Evolutionary conservation across 2,329 filamentous ascomycete species (phyloP), one percentile per base, ranked within the genome.

Genomic region (Epichloe uncinata): DNA sequence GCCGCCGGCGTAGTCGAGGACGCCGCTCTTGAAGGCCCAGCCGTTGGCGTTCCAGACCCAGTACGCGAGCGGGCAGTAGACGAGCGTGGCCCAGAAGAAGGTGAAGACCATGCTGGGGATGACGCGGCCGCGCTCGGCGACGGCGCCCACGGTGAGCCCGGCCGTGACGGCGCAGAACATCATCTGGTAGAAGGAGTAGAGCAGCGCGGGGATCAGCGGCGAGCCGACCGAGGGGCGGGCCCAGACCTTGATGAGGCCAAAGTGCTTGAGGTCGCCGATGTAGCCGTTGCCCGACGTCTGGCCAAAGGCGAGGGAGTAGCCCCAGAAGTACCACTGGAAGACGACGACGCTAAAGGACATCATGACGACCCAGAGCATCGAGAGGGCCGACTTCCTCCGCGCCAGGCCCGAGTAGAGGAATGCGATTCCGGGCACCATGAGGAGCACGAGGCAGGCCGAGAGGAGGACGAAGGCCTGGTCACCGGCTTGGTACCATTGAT

Each of bases 251-350:
- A 80, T 84, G 59, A 98, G 76, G 54, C 89, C 93, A 60, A 97
- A 95, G 67, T 94, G 86, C 58, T 82, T 77, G 50, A 98, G 71
- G 66, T 97, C 81, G 50, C 93, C 93, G 63, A 98, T 97, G 71
- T 86, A 97, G 48, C 87, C 85, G 70, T 87, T 96, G 57, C 79
- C 88, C 4, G 84, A 86, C 13, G 81, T 81, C 42, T 78, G 75
- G 62, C 86, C 93, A 70, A 97, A 96, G 48, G 91, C 90, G 54
- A 98, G 75, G 13, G 91, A 95, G 69, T 95, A 98, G 37, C 93
- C 93, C 91, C 93, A 97, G 68, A 98, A 96, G 64, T 96, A 97
- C 93, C 93, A 98, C 72, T 98, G 93, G 73, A 98, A 96, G 50
- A 87, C 85, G 66, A 96, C 77, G 63, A 97, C 82, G 45, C 87